Evolutionary conservation across 177 flowering plant species (phyloP).

Genomic region (Vitis hybrid): DNA sequence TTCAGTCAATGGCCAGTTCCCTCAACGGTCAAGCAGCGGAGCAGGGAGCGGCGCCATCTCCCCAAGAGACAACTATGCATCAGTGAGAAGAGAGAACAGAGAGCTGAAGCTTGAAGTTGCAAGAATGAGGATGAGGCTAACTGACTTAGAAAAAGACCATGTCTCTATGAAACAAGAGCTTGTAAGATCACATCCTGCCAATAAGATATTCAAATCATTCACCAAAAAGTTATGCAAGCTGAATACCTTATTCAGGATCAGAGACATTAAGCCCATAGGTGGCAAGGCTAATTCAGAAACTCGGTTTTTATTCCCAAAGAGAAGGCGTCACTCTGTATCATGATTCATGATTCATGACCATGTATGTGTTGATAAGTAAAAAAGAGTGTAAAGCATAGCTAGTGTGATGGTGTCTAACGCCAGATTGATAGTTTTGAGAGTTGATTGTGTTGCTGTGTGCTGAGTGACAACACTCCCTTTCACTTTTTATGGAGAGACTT

Average conservation of each 20-base stretch:
- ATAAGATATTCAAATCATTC: slow-evolving; percentile 71
- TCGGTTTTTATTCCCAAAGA: slow-evolving; percentile 61
- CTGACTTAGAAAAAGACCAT: slow-evolving; percentile 94
- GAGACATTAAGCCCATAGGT: slow-evolving; percentile 38
- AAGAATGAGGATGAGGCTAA: slow-evolving; percentile 98
- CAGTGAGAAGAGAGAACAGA: slow-evolving; percentile 94
- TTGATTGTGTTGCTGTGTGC: slow-evolving; percentile 13
- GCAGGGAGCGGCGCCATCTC: slow-evolving; percentile 97
- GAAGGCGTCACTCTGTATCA: slow-evolving; percentile 65
- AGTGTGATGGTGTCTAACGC: slow-evolving; percentile 23
- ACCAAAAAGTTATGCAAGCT: slow-evolving; percentile 72
- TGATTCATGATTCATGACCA: slow-evolving; percentile 22
- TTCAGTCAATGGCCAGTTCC: slow-evolving; percentile 60
- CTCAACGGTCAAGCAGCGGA: slow-evolving; percentile 82
- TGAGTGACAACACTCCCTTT: slow-evolving; percentile 12
- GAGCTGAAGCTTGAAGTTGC: slow-evolving; percentile 97
- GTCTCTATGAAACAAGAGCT: slow-evolving; percentile 95
- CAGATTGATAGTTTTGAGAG: slow-evolving; percentile 16
- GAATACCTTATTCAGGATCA: slow-evolving; percentile 56
- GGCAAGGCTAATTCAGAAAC: slow-evolving; percentile 56
- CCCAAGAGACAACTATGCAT: slow-evolving; percentile 95
- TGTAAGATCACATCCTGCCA: slow-evolving; percentile 72
- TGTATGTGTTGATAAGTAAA: slow-evolving; percentile 1
- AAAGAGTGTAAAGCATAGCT: slow-evolving; percentile 34
- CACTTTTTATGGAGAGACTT: slow-evolving; percentile 2